Base-by-base conservation (phyloP, 108 stramenopile species). In the Skeletonema marinoi region DNA sequence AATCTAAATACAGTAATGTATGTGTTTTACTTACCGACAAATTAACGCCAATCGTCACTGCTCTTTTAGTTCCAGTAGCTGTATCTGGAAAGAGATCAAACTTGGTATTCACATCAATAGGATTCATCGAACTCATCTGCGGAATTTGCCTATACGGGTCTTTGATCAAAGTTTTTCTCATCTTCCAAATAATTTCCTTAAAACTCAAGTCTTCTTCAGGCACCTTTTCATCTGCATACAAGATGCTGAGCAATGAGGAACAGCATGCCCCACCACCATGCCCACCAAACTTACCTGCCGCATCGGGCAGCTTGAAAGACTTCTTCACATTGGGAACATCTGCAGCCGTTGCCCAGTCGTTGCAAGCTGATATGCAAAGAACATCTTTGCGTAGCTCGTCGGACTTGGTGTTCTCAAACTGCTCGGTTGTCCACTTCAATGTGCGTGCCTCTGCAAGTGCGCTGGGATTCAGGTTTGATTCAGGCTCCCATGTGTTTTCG, bases 201-300 rank as follows among this genome's bases (percentile, higher is more conserved):
- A 85, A 89, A 46, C 86, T 86, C 75, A 79, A 46, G 11, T 75
- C 71, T 17, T 76, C 59, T 25, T 78, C 79, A 33, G 68, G 65
- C 2, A 56, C 65, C 17, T 62, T 32, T 32, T 87, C 77, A 69
- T 88, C 65, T 46, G 79, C 48, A 68, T 84, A 81, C 66, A 78
- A 69, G 60, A 86, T 71, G 13, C 83, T 85, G 58, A 97, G 87
- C 50, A 97, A 72, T 44, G 94, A 87, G 56, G 91, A 92, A 19
- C 94, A 95, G 62, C 92, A 92, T 16, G 96, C 96, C 32, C 96
- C 96, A 25, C 96, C 94, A 11, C 94, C 94, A n/a, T n/a, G n/a
- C n/a, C n/a, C n/a, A n/a, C n/a, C n/a, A n/a, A n/a, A n/a, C 33
- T 72, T 63, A 4, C 79, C 76, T 44, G 70, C 65, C 5, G 82